Conservation (phyloP, 768 basidiomycete genomes). For the Lactarius deliciosus region DNA sequence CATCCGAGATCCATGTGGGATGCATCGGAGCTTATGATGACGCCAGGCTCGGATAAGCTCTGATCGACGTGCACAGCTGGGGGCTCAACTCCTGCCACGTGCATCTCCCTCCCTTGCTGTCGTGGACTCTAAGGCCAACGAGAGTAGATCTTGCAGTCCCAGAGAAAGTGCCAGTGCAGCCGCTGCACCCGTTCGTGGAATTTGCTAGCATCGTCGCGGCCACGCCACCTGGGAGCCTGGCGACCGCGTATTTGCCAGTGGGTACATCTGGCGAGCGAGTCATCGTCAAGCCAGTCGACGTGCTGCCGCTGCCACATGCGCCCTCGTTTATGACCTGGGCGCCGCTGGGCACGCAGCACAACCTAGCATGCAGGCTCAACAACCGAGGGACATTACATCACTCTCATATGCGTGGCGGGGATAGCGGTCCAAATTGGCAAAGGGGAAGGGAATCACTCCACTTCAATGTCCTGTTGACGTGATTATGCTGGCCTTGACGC, state of each 20-base stretch:
- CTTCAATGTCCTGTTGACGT: background rate
- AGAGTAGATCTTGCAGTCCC: too few relatives aligned
- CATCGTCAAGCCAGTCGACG: constrained; percentile 38
- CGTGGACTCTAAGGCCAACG: too few relatives aligned
- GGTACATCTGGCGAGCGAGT: too few relatives aligned
- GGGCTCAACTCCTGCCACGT: constrained; percentile 50
- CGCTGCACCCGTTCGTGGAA: too few relatives aligned
- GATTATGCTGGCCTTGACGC: background rate
- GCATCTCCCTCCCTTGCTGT: constrained; percentile 8
- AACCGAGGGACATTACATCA: background rate
- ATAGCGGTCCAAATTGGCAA: constrained; percentile 92
- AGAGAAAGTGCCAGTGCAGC: too few relatives aligned
- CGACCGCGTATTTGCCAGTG: too few relatives aligned
- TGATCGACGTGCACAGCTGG: constrained; percentile 53
- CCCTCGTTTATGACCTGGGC: constrained; percentile 79
- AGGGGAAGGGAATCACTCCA: constrained; percentile 35
- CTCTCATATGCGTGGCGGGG: constrained; percentile 69
- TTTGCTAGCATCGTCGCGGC: too few relatives aligned
- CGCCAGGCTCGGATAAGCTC: constrained; percentile 39
- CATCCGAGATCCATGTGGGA: constrained; percentile 42
- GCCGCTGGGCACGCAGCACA: constrained; percentile 37
- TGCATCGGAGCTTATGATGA: constrained; percentile 41
- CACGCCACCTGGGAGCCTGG: too few relatives aligned
- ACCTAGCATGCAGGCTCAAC: too few relatives aligned
- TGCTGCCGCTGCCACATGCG: constrained; percentile 69